phyloP scores from a whole-genome alignment of 441 rosid genomes.

The Gossypium trilobum region DNA sequence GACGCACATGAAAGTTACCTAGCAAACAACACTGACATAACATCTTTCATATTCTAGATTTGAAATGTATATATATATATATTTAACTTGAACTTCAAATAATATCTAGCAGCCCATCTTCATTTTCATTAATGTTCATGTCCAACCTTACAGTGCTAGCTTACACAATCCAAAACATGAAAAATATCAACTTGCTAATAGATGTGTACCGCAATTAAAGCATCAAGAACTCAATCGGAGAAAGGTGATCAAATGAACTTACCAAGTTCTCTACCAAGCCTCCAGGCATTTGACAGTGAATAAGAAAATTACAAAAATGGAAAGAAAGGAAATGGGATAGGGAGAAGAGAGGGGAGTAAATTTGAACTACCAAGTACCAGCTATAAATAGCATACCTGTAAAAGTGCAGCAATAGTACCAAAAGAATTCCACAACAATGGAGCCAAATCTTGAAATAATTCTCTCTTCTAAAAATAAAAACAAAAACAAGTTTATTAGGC shows the following conservation, averaged over 20 bases:
- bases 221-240: background rate
- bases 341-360: background rate
- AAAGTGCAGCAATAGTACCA: constrained; percentile 53
- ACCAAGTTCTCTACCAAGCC: constrained; percentile 3
- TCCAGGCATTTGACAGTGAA: background rate
- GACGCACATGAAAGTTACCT: background rate
- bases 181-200: background rate
- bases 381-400: constrained; percentile 59
- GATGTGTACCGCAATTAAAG: background rate
- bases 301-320: background rate
- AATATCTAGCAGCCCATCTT: background rate
- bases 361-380: constrained; percentile 13
- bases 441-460: constrained; percentile 37
- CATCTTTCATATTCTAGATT: background rate
- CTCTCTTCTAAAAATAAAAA: constrained; percentile 27
- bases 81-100: background rate
- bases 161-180: background rate
- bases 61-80: too few relatives aligned
- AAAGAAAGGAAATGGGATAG: background rate
- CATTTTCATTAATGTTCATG: background rate
- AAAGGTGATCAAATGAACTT: background rate
- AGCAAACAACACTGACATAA: background rate
- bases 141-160: background rate
- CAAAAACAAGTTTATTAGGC: constrained; percentile 28
- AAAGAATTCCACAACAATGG: constrained; percentile 42